phyloP scores from a whole-genome alignment of 805 yeast species.

The Cyberlindnera subsufficiens region DNA sequence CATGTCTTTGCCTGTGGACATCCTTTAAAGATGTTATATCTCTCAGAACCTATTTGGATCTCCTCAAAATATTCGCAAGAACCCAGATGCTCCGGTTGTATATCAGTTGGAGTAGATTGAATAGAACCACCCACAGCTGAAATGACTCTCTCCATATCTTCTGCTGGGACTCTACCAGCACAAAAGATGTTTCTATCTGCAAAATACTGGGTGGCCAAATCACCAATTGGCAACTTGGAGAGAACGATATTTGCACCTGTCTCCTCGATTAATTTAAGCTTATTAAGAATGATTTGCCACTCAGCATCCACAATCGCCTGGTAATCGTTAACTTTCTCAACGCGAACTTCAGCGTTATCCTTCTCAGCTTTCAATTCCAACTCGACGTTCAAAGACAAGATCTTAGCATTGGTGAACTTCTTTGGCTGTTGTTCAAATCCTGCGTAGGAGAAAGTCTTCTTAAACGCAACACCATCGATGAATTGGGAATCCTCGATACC shows the following conservation, averaged over 20 bases:
- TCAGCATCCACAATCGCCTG: conserved; percentile 99
- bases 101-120: conserved; percentile 72
- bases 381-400: conserved; percentile 83
- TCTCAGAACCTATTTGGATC: conserved; percentile 91
- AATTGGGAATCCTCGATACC: conserved; percentile 89
- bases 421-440: conserved; percentile 99
- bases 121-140: conserved; percentile 91
- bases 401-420: conserved; percentile 69
- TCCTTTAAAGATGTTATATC: conserved; percentile 89
- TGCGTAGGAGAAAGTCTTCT: conserved; percentile 95
- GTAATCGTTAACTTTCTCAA: conserved; percentile 87
- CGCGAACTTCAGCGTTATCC: conserved; percentile 97
- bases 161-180: conserved; percentile 89
- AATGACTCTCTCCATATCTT: conserved; percentile 89
- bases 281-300: conserved; percentile 88
- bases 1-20: conserved; percentile 92
- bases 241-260: conserved; percentile 92
- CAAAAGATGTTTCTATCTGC: conserved; percentile 96
- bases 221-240: conserved; percentile 95
- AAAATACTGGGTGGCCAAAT: conserved; percentile 96
- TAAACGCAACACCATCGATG: conserved; percentile 93
- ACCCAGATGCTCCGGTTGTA: conserved; percentile 69
- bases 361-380: conserved; percentile 96
- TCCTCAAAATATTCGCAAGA: conserved; percentile 86
- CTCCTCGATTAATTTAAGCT: conserved; percentile 72